Evolutionary conservation across 495 filamentous ascomycete genomes (phyloP), one percentile per base, ranked within the genome.

Genomic region (Pseudoneurospora amorphoporcata): DNA sequence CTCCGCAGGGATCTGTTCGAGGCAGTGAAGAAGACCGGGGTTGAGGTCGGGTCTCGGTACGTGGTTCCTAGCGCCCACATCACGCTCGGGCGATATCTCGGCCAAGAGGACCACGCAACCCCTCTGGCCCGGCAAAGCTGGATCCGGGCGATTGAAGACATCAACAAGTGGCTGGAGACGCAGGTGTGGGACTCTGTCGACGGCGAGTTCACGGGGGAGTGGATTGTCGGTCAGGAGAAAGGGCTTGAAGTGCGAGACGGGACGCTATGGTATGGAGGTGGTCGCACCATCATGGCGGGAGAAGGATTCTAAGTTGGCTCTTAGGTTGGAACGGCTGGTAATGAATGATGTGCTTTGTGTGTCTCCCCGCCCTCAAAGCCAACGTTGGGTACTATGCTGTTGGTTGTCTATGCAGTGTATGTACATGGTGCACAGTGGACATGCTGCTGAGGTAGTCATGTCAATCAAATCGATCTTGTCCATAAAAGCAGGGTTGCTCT

Each of bases 61-160:
- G 88, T 91, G 2, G 92, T 96, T 9, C 94, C 93, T 4, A 93
- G 91, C 47, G 91, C 92, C 8, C 95, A 99, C 83, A 85, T 98
- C 73, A 97, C 95, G 0, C 86, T 98, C 73, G 94, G 86, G 3
- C 86, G 95, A 4, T 97, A 94, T 77, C 85, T 96, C 43, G 86
- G 84, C 8, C 85, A 89, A 37, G 76, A 78, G 12, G 83, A 87
- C 68, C 83, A 83, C 76, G 79, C 77, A 35, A 82, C 78, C 43
- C 72, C 80, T 69, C 83, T 82, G 69, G 87, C 85, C 75, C 86
- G 92, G 68, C 75, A 81, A 77, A 75, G 71, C 23, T 89, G 94
- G 82, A 82, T 97, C 29, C 77, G 84, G 29, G 85, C 83, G 39
- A 91, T 97, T 69, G 92, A 95, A 68, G 84, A 87, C 69, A 87